These are phyloP conservation scores for Dactylellina drechsleri DNA, from an alignment of 2,329 filamentous ascomycete genomes.

Conservation along the genomic window DNA sequence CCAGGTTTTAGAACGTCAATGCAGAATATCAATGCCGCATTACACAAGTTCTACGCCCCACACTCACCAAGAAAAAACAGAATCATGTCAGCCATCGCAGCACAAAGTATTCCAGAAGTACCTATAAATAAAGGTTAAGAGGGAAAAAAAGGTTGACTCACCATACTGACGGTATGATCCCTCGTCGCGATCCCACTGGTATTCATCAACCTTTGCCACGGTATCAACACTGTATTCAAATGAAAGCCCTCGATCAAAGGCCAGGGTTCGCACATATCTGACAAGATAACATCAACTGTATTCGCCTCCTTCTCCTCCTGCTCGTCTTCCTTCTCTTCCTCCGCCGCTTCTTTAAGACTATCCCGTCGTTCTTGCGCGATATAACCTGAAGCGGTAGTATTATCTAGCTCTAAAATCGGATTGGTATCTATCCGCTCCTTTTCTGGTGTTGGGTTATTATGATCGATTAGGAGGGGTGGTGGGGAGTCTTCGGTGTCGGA, in stretches of 20 bases:
- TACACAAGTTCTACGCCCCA: conserved; percentile 80
- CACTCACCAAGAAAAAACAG: not conserved
- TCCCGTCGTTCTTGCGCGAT: conserved; percentile 59
- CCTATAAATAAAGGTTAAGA: not conserved
- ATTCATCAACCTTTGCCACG: conserved; percentile 99
- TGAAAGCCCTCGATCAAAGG: conserved; percentile 75
- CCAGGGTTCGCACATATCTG: conserved; percentile 99
- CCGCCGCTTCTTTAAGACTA: conserved; percentile 57
- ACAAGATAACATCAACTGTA: conserved; percentile 88
- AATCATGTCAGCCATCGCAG: not conserved
- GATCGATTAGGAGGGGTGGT: conserved; percentile 69
- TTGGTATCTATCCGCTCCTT: conserved; percentile 26
- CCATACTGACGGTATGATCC: conserved; percentile 95
- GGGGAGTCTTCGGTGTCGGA: conserved; percentile 59
- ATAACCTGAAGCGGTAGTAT: conserved; percentile 49
- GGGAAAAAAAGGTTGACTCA: conserved; percentile 64
- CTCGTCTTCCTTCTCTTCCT: conserved; percentile 57
- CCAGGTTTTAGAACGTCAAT: conserved; percentile 82
- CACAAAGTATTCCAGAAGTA: not conserved
- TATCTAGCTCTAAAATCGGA: conserved; percentile 48
- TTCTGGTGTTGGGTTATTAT: conserved; percentile 6
- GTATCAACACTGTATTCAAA: conserved; percentile 90
- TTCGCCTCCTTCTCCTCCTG: conserved; percentile 63
- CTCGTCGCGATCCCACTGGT: conserved; percentile 86
- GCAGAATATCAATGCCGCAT: conserved; percentile 83